Evolutionary conservation across 805 yeast genomes (phyloP).

Genomic region (Wickerhamomyces xylosicus): DNA sequence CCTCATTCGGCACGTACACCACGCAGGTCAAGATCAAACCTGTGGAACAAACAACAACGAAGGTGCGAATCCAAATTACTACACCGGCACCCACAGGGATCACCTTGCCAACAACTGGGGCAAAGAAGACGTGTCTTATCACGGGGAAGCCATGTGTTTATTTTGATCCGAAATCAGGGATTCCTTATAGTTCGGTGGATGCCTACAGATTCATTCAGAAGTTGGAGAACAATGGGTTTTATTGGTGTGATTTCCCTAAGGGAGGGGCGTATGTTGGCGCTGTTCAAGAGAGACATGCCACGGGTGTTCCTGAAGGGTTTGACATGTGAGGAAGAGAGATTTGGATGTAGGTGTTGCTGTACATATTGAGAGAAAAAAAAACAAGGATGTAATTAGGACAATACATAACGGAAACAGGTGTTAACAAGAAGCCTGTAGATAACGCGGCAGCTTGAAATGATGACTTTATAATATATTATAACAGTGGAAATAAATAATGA

Average conservation of each 20-base stretch:
- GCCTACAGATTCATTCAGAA: constrained; percentile 61
- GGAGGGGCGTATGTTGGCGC: constrained; percentile 39
- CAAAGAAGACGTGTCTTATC: constrained; percentile 58
- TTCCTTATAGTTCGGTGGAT: constrained; percentile 78
- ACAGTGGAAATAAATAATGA: too few relatives aligned
- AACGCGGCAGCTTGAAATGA: too few relatives aligned
- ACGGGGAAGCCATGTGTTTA: constrained; percentile 75
- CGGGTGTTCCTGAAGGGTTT: constrained; percentile 86
- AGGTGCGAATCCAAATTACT: constrained; percentile 38
- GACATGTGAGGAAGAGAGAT: too few relatives aligned
- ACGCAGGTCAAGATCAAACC: constrained; percentile 30
- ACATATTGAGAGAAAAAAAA: background rate
- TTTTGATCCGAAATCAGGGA: constrained; percentile 80
- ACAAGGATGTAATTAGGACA: too few relatives aligned
- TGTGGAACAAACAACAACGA: constrained; percentile 34
- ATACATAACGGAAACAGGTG: too few relatives aligned
- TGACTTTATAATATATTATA: too few relatives aligned
- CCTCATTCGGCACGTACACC: constrained; percentile 53
- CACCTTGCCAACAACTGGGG: constrained; percentile 51
- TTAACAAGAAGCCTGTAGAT: background rate
- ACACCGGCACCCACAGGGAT: constrained; percentile 73
- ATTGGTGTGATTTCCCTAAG: constrained; percentile 40
- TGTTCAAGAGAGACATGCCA: constrained; percentile 45
- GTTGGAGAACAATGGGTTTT: constrained; percentile 41
- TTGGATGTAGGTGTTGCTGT: background rate